phyloP scores from a whole-genome alignment of 768 basidiomycete genomes.

The Rhodotorula babjevae region DNA sequence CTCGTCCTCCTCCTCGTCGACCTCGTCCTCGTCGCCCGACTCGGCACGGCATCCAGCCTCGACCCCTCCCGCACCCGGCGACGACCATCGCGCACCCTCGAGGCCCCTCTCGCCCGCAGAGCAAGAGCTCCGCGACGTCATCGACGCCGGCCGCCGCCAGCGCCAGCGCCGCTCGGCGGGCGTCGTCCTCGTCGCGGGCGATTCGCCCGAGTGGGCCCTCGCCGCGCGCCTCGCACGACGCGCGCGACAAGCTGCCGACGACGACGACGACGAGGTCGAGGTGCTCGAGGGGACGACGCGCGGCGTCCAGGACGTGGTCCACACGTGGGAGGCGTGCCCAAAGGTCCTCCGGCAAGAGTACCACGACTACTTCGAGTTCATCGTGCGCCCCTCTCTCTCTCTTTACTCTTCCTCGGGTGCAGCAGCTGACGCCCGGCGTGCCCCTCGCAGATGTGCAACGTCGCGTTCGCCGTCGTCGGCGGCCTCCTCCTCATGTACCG shows the following conservation, averaged over 20 bases:
- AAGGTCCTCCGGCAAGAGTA: constrained; percentile 17
- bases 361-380: constrained; percentile 32
- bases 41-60: too few species aligned
- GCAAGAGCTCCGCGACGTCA: not conserved
- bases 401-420: not conserved
- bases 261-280: too few species aligned
- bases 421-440: too few species aligned
- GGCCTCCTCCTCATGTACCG: constrained; percentile 10
- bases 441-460: constrained; percentile 24
- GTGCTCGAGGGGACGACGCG: not conserved
- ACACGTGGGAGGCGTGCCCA: constrained; percentile 28
- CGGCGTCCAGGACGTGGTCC: not conserved
- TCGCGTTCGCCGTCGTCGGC: constrained; percentile 15
- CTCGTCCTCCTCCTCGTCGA: too few species aligned
- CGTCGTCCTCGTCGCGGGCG: not conserved
- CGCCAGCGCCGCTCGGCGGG: not conserved
- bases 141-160: not conserved
- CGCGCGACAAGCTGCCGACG: too few species aligned
- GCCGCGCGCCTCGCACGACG: not conserved
- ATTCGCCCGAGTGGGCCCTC: not conserved
- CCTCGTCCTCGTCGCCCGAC: too few species aligned
- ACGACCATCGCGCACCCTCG: not conserved
- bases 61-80: not conserved
- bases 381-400: constrained; percentile 10
- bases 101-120: not conserved